Evolutionary conservation across 768 basidiomycete genomes (phyloP).

Genomic region (Naganishia onofrii): DNA sequence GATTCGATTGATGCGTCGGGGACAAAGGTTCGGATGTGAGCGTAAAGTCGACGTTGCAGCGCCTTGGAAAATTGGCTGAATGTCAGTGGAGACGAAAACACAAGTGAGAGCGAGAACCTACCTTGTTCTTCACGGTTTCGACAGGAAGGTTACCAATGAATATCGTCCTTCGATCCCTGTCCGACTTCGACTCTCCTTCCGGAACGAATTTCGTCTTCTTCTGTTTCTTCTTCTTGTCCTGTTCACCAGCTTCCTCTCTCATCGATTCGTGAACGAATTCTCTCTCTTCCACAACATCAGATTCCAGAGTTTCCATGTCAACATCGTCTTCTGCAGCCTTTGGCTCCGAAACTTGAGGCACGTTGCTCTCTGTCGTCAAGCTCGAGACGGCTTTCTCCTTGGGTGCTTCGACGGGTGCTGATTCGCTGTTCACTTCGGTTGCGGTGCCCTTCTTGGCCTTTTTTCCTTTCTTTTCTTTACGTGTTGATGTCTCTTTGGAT

Average conservation of each 20-base stretch:
- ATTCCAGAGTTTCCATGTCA: slow-evolving; percentile 33
- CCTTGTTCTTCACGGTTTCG: slow-evolving; percentile 72
- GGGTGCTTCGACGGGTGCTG: neutral
- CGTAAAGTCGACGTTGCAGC: slow-evolving; percentile 69
- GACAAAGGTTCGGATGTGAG: slow-evolving; percentile 70
- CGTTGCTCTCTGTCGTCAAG: slow-evolving; percentile 37
- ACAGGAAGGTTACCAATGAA: slow-evolving; percentile 87
- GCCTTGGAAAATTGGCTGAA: slow-evolving; percentile 56
- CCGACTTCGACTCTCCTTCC: slow-evolving; percentile 67
- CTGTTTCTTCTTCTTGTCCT: slow-evolving; percentile 40
- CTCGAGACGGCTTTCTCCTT: slow-evolving; percentile 9
- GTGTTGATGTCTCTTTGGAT: neutral
- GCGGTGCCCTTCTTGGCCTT: slow-evolving; percentile 20
- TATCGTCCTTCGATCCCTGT: slow-evolving; percentile 75
- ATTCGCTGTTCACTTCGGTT: neutral
- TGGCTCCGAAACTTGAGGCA: slow-evolving; percentile 37
- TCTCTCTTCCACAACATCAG: slow-evolving; percentile 34
- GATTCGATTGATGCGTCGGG: slow-evolving; percentile 83
- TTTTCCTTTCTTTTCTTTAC: slow-evolving; percentile 25
- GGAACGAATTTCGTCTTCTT: slow-evolving; percentile 59
- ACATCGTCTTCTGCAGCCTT: slow-evolving; percentile 26
- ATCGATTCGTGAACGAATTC: slow-evolving; percentile 51
- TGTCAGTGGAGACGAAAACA: neutral
- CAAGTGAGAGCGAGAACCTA: slow-evolving; percentile 52
- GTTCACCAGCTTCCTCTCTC: slow-evolving; percentile 33